A percentile compares a stretch with the other conserved stretches of the same genome.
Evolutionary conservation across 2,329 filamentous ascomycete species (phyloP).

Genomic region (Sphaerulina populicola): DNA sequence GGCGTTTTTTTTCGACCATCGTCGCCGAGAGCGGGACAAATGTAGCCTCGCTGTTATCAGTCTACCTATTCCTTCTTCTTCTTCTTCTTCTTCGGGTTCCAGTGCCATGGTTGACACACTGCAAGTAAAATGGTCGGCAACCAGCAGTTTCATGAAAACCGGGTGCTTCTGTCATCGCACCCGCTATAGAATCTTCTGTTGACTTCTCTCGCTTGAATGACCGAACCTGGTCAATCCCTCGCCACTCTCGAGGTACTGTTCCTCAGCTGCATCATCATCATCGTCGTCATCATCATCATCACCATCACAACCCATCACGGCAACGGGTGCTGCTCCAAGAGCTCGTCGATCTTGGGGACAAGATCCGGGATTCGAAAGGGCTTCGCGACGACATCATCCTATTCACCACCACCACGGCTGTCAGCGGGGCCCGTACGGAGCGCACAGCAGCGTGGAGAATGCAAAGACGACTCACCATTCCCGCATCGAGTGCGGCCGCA

Average conservation of each 20-base stretch:
- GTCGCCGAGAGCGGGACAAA: too few species aligned
- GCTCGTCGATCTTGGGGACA: constrained; percentile 45
- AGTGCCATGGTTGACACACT: too few species aligned
- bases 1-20: too few species aligned
- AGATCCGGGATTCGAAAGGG: constrained; percentile 46
- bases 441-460: neutral
- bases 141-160: too few species aligned
- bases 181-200: neutral
- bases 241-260: too few species aligned
- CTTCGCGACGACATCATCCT: constrained; percentile 46
- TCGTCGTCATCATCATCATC: neutral
- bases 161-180: neutral
- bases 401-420: constrained; percentile 7
- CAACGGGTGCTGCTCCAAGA: constrained; percentile 33
- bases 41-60: too few species aligned
- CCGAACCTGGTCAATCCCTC: too few species aligned
- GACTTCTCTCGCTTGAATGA: neutral
- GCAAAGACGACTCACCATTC: constrained; percentile 46
- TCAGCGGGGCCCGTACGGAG: constrained; percentile 9
- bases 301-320: constrained; percentile 1
- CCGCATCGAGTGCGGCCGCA: constrained; percentile 59
- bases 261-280: neutral
- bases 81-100: too few species aligned
- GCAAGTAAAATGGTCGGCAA: too few species aligned
- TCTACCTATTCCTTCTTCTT: too few species aligned